Evolutionary conservation across 208 protist species (phyloP), one percentile per base, ranked within the genome.

Genomic region (Trypanosoma caninum): DNA sequence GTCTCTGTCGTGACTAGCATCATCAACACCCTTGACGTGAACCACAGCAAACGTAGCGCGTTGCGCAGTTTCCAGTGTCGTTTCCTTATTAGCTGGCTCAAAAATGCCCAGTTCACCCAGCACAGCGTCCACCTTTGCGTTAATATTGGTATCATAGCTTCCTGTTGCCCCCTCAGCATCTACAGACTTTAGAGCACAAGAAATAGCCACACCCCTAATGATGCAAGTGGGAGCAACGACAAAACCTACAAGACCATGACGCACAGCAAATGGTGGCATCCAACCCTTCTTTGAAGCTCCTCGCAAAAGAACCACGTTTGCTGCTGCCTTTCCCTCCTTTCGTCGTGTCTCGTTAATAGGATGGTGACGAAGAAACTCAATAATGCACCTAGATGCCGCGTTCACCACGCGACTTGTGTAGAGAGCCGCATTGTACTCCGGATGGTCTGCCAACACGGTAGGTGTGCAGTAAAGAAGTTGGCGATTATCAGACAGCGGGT

Each of bases 21-120:
- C 75, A 53, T 89, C 83, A 28, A 84, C 79, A 47, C 79, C 83
- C 59, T 89, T 89, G n/a, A 89, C 76, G 53, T 89, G 82, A 42
- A 89, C 48, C n/a, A 85, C 76, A 33, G 74, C 76, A 55, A 89
- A 84, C 59, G 74, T 77, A 57, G 59, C 76, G 22, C 33, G 56
- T 9, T 38, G 16, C 14, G n/a, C 20, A 6, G 27, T 16, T 22
- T 20, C 44, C 65, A 52, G 51, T 38, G 46, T 41, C 63, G 55
- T 27, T 7, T 14, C 25, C 16, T 47, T 46, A 25, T 53, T 47
- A 18, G 31, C 58, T 4, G 58, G 41, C 11, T 28, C 31, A 3
- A 38, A 40, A 33, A 86, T 25, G 25, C 76, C 69, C 14, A 87
- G 58, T 31, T 62, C 64, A 34, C 64, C 48, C 56, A 82, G 62